A percentile compares a stretch with the other conserved stretches of the same genome.
These are phyloP conservation scores for Podospora appendiculata DNA, from an alignment of 495 filamentous ascomycete genomes.

Conservation along the genomic window DNA sequence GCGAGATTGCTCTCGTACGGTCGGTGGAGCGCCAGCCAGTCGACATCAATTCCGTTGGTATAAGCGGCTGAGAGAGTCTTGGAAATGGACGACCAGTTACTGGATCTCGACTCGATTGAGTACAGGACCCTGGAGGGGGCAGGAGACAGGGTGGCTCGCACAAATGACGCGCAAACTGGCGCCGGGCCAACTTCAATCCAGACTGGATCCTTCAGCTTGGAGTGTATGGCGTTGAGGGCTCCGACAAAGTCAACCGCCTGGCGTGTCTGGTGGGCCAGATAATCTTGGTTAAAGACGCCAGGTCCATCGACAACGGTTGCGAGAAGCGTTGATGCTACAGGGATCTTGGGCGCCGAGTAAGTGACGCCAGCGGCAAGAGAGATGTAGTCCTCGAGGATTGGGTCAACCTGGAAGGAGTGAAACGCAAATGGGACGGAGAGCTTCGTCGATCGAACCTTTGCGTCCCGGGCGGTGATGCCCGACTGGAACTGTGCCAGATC, in stretches of 20 bases:
- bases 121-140: too few relatives aligned
- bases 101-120: too few relatives aligned
- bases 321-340: slow-evolving; percentile 51
- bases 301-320: slow-evolving; percentile 36
- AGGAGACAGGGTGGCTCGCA: slow-evolving; percentile 17
- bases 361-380: slow-evolving; percentile 36
- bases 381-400: slow-evolving; percentile 50
- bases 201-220: slow-evolving; percentile 32
- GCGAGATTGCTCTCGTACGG: too few relatives aligned
- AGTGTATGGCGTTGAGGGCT: slow-evolving; percentile 35
- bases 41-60: too few relatives aligned
- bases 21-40: too few relatives aligned
- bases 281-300: slow-evolving; percentile 18
- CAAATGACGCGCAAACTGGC: slow-evolving; percentile 56
- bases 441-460: slow-evolving; percentile 39
- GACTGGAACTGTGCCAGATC: slow-evolving; percentile 44
- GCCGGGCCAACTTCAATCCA: slow-evolving; percentile 59
- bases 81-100: too few relatives aligned
- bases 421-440: slow-evolving; percentile 46
- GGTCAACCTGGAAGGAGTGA: slow-evolving; percentile 56
- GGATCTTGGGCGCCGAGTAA: slow-evolving; percentile 41
- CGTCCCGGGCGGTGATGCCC: slow-evolving; percentile 34
- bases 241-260: slow-evolving; percentile 62
- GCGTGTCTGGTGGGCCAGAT: slow-evolving; percentile 54
- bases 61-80: too few relatives aligned